Base-by-base conservation (phyloP, 139 green algal genomes). In the Picochlorum sp. region DNA sequence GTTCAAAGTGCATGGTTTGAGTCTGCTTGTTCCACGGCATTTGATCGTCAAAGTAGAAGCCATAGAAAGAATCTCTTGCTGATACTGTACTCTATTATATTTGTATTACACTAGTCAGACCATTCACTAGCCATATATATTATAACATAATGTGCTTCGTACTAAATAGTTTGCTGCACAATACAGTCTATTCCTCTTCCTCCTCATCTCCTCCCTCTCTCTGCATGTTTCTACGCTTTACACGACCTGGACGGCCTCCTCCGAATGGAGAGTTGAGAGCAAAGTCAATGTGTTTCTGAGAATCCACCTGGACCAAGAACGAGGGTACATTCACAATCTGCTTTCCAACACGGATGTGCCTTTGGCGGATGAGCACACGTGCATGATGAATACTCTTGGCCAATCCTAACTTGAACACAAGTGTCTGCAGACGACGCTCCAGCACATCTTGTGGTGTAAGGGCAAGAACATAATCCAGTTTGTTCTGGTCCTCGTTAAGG, bases 281-380 rank as follows among this genome's bases (percentile, higher is more conserved):
- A 69, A 98, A 99, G 88, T 99, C 93, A 68, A 99, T 96, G 84
- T 99, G 93, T 88, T 98, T 98, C 86, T 99, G 90, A 77, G 80
- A 92, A 75, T 99, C 93, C 20, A 97, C 77, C 47, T 89, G 82
- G 55, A 99, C 93, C 65, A 97, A 75, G 86, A 99, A 99, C 36
- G 84, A 95, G 37, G 93, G 83, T 59, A 99, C 84, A 75, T 98
- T 95, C 18, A 99, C 93, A 55, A 99, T 90, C 79, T 99, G 93
- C 89, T 99, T 99, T 73, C 93, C 93, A n/a, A 98, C 93, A 35
- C 89, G 73, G 75, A 99, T 98, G 80, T 99, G 93, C 69, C 88
- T 79, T 82, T 99, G 93, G 58, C 79, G 75, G 77, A 99, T 98
- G 22, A 99, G 85, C 37, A 98, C 89, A 65, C 93, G 87, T 0